phyloP scores from a whole-genome alignment of 345 rosid species.

The Luvunga scandens region DNA sequence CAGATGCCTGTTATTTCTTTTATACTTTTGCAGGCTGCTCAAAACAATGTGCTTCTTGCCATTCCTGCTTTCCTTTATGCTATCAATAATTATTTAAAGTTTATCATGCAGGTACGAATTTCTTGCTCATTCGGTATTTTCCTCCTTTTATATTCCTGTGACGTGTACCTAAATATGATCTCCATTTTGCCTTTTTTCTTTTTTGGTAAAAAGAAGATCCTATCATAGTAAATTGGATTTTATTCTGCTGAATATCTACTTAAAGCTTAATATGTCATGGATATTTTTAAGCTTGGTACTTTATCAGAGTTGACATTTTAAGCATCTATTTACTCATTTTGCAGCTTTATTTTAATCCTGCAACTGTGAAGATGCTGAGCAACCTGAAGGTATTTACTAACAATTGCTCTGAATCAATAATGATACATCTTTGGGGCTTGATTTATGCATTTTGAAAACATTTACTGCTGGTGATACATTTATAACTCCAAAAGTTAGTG shows the following conservation, averaged over 20 bases:
- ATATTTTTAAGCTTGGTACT: not conserved
- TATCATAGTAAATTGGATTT: not conserved
- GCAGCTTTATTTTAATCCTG: slow-evolving; percentile 60
- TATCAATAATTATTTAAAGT: slow-evolving; percentile 66
- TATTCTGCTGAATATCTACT: not conserved
- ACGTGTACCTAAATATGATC: not conserved
- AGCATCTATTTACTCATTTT: slow-evolving; percentile 1
- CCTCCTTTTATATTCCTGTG: not conserved
- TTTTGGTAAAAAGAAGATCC: not conserved
- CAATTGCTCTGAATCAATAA: not conserved
- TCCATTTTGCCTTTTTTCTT: not conserved
- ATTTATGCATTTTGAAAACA: not conserved
- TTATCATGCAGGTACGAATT: slow-evolving; percentile 61
- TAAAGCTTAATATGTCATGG: not conserved
- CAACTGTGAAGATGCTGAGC: slow-evolving; percentile 66
- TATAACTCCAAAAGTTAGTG: not conserved
- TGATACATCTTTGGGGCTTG: not conserved
- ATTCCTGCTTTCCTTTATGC: slow-evolving; percentile 73
- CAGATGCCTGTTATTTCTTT: not conserved
- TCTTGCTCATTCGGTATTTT: not conserved
- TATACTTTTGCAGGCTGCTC: slow-evolving; percentile 48
- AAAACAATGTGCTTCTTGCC: slow-evolving; percentile 61
- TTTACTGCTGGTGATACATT: not conserved
- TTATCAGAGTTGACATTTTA: not conserved
- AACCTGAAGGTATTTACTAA: slow-evolving; percentile 45